phyloP scores from a whole-genome alignment of 768 basidiomycete species.

The Coprinopsis sp. region DNA sequence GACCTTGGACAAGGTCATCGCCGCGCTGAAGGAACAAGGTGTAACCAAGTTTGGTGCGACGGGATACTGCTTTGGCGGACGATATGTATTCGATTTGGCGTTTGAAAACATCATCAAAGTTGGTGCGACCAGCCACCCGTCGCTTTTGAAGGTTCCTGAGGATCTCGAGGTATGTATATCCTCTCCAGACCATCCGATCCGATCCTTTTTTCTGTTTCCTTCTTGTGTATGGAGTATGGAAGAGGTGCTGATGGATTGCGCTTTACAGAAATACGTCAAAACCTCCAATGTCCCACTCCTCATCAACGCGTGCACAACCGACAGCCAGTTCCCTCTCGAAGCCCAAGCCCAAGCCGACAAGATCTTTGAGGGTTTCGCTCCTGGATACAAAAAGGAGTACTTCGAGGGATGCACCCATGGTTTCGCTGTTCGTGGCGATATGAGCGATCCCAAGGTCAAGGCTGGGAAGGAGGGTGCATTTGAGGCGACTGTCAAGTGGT shows the following conservation, averaged over 20 bases:
- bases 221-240: no score
- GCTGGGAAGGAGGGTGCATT: conserved; percentile 63
- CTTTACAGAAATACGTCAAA: conserved; percentile 40
- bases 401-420: conserved; percentile 49
- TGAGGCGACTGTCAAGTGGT: conserved; percentile 52
- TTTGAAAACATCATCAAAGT: conserved; percentile 49
- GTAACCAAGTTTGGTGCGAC: conserved; percentile 53
- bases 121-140: conserved; percentile 54
- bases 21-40: conserved; percentile 53
- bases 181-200: background rate
- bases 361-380: conserved; percentile 43
- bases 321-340: conserved; percentile 46
- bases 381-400: conserved; percentile 47
- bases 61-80: conserved; percentile 69
- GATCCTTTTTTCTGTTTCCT: background rate
- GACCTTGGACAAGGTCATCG: conserved; percentile 50
- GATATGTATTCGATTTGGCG: conserved; percentile 59
- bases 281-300: conserved; percentile 52
- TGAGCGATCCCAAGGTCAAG: conserved; percentile 46
- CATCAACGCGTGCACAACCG: conserved; percentile 60
- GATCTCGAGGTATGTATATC: conserved; percentile 52
- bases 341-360: conserved; percentile 41
- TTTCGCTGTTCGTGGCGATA: conserved; percentile 49
- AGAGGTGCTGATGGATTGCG: no score
- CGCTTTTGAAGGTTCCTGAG: conserved; percentile 49